A percentile compares a stretch with the other conserved stretches of the same genome.
These are phyloP conservation scores for Drechslera avenae DNA, from an alignment of 2,329 filamentous ascomycete genomes.

Conservation along the genomic window DNA sequence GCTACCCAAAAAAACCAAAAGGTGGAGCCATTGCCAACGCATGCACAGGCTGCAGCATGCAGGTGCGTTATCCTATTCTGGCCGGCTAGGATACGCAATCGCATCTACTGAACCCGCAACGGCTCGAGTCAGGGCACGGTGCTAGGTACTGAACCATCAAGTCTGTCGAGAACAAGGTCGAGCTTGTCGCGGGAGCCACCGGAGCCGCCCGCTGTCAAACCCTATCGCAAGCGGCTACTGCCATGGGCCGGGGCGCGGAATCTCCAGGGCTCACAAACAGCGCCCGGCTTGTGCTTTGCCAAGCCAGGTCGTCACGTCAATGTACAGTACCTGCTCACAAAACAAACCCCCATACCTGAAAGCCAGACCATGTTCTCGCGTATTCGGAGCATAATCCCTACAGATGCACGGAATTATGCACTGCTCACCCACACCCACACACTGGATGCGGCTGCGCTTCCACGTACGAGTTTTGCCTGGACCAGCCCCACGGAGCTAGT, in stretches of 20 bases:
- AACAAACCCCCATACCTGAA: background rate
- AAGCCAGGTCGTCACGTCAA: too few species aligned
- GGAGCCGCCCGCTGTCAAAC: slow-evolving; percentile 7
- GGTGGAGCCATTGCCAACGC: background rate
- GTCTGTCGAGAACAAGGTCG: background rate
- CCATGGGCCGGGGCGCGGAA: background rate
- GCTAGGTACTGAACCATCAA: background rate
- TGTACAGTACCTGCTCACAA: background rate
- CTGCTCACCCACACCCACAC: background rate
- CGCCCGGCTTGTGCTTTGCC: too few species aligned
- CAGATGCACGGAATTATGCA: background rate
- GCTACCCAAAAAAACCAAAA: too few species aligned
- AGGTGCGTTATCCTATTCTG: background rate
- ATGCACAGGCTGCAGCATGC: background rate
- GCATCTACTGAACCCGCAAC: background rate
- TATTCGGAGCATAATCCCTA: too few species aligned
- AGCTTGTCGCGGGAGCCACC: slow-evolving; percentile 1
- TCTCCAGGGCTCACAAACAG: too few species aligned
- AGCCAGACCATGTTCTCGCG: too few species aligned
- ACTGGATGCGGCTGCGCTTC: background rate
- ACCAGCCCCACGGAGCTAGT: background rate
- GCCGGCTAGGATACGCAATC: background rate
- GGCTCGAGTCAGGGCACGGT: background rate
- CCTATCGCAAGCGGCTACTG: background rate
- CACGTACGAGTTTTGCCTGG: background rate